Evolutionary conservation across 805 yeast species (phyloP).

Genomic region (Cyberlindnera japonica): DNA sequence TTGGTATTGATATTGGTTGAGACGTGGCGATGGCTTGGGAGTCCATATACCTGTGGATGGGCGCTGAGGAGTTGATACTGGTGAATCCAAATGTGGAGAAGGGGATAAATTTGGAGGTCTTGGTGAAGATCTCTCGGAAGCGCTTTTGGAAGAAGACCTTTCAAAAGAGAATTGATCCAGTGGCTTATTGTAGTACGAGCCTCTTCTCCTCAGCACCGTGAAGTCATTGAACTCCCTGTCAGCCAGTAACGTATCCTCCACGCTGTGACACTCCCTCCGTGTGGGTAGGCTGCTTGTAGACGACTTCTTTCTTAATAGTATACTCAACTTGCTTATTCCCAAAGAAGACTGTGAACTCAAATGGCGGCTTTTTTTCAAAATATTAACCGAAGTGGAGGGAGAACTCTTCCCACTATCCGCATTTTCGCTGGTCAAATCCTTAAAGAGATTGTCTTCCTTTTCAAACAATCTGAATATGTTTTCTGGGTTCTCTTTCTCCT

Average conservation of each 20-base stretch:
- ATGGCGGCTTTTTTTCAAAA: neutral
- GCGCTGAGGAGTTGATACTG: neutral
- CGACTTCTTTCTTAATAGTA: slow-evolving; percentile 8
- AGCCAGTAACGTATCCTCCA: slow-evolving; percentile 26
- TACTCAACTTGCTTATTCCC: slow-evolving; percentile 1
- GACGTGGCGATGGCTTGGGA: neutral
- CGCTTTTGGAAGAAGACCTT: neutral
- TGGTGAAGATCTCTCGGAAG: neutral
- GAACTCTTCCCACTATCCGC: too few relatives aligned
- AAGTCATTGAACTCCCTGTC: slow-evolving; percentile 24
- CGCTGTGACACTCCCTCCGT: slow-evolving; percentile 20
- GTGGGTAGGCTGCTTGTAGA: slow-evolving; percentile 8
- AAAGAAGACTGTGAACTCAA: slow-evolving; percentile 1
- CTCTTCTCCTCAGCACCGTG: slow-evolving; percentile 7
- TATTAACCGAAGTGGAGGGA: too few relatives aligned
- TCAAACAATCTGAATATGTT: neutral
- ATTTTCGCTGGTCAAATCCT: too few relatives aligned
- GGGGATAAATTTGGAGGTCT: neutral
- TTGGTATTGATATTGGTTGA: too few relatives aligned
- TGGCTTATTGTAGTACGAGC: slow-evolving; percentile 7
- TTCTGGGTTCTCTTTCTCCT: neutral
- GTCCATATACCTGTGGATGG: too few relatives aligned
- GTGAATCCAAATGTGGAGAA: neutral
- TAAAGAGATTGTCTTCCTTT: neutral
- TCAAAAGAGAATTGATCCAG: slow-evolving; percentile 11